Base-by-base conservation (phyloP, 2,329 filamentous ascomycete genomes). In the Xylaria polymorpha region DNA sequence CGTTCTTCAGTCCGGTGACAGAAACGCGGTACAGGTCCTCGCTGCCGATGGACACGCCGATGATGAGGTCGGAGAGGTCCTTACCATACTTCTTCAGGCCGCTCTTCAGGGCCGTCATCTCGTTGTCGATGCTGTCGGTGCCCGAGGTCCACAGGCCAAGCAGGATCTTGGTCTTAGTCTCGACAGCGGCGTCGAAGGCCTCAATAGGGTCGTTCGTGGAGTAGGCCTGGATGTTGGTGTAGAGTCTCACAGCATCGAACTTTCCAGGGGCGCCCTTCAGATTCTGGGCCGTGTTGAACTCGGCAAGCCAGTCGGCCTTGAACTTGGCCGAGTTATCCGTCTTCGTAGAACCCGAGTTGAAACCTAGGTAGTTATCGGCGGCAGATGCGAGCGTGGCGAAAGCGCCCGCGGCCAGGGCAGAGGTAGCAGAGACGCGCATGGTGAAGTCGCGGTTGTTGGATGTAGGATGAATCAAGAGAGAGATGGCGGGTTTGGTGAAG, bases 171-270 rank as follows among this genome's bases (percentile, higher is more conserved):
- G 83, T 84, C 15, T 85, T 82, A 20, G 83, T 84, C 62, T 79
- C 78, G 37, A 86, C 78, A 32, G 86, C 86, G n/a, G 87, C 87
- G 80, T 91, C 90, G 81, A 92, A 84, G 37, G 92, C 92, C 79
- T 91, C 84, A 76, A 94, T 80, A 32, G 92, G 91, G 79, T 93
- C 71, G 62, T 37, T 76, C 51, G 67, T 61, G 14, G 76, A 77
- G 7, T 66, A 69, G 50, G 56, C 64, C 35, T 67, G 68, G 35
- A 74, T 69, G 64, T 69, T 79, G 61, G 77, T 73, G 73, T 79
- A 79, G 22, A 79, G 62, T 62, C 77, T 73, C 20, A 70, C 71
- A 64, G 77, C 73, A 61, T 75, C 77, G 68, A 72, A 76, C 72
- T 74, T 76, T 55, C 77, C 77, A 39, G 68, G 74, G 20, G 77